Conservation (phyloP, 176 grass and related monocot species). For the Oryza rufipogon region DNA sequence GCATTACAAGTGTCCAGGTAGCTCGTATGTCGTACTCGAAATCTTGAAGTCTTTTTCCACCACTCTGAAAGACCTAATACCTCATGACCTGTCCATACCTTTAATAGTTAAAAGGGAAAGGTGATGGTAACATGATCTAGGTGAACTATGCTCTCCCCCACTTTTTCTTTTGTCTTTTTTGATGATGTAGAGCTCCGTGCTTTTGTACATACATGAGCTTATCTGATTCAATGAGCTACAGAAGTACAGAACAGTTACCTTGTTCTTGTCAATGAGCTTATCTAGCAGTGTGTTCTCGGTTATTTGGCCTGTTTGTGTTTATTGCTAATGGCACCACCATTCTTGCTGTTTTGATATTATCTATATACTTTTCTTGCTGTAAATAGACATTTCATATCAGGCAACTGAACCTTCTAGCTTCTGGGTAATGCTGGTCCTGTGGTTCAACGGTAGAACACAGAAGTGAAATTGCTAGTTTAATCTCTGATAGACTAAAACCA, state of each 20-base stretch:
- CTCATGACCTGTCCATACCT: slow-evolving; percentile 35
- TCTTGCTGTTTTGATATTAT: background rate
- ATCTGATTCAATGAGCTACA: background rate
- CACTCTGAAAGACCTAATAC: background rate
- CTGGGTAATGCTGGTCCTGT: background rate
- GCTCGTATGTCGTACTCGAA: slow-evolving; percentile 37
- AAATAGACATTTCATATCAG: background rate
- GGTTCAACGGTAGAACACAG: background rate
- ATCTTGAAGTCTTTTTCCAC: slow-evolving; percentile 23
- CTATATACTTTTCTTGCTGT: background rate
- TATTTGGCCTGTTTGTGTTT: slow-evolving; percentile 1
- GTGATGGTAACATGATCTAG: slow-evolving; percentile 20
- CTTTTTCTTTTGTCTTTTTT: slow-evolving; percentile 13
- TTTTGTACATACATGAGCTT: background rate
- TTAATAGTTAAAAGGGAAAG: slow-evolving; percentile 42
- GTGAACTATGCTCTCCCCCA: background rate
- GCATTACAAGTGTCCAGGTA: slow-evolving; percentile 24
- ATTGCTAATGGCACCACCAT: background rate
- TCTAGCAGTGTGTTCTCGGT: background rate
- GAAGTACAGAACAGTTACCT: background rate
- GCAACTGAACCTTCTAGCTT: background rate
- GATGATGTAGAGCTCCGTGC: slow-evolving; percentile 19
- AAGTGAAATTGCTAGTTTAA: background rate
- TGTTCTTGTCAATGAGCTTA: background rate
- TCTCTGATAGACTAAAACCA: background rate